Evolutionary conservation across 2,329 filamentous ascomycete genomes (phyloP).

Genomic region (Paecilomyces dactylethromorphus): DNA sequence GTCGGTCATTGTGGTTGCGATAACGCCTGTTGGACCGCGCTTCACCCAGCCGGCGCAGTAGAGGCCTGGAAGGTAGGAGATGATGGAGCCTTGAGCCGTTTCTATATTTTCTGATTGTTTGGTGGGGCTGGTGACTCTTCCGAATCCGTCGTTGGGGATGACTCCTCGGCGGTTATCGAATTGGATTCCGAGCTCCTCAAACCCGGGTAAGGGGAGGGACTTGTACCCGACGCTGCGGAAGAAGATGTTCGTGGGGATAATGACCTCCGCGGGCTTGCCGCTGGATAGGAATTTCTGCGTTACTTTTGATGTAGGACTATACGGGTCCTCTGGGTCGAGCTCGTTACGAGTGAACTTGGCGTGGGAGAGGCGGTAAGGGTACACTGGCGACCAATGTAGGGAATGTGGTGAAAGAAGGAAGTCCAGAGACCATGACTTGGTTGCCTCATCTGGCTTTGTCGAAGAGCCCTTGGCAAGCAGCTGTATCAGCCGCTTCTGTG

Average conservation of each 20-base stretch:
- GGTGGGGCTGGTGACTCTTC: slow-evolving; percentile 55
- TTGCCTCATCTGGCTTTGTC: slow-evolving; percentile 40
- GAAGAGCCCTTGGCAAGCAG: slow-evolving; percentile 70
- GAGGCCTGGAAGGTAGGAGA: slow-evolving; percentile 58
- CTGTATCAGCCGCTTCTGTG: slow-evolving; percentile 71
- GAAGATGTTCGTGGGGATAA: slow-evolving; percentile 62
- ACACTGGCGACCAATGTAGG: slow-evolving; percentile 51
- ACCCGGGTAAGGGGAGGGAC: slow-evolving; percentile 67
- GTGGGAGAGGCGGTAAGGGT: slow-evolving; percentile 50
- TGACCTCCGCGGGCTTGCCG: slow-evolving; percentile 39
- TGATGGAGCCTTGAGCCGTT: slow-evolving; percentile 31
- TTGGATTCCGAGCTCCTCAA: slow-evolving; percentile 64
- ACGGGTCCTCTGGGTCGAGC: slow-evolving; percentile 42
- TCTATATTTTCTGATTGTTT: slow-evolving; percentile 13
- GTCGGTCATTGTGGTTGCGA: slow-evolving; percentile 92
- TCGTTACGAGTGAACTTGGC: slow-evolving; percentile 59
- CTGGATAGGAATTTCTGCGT: slow-evolving; percentile 43
- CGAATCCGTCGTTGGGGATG: slow-evolving; percentile 74
- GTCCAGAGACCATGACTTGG: slow-evolving; percentile 74
- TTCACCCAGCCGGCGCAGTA: slow-evolving; percentile 98
- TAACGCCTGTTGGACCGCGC: slow-evolving; percentile 87
- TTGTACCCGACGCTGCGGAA: slow-evolving; percentile 97
- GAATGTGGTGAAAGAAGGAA: slow-evolving; percentile 73
- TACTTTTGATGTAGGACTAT: slow-evolving; percentile 45
- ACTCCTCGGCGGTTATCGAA: slow-evolving; percentile 71